phyloP scores from a whole-genome alignment of 83 land plant genomes.

The Diphasiastrum complanatum region DNA sequence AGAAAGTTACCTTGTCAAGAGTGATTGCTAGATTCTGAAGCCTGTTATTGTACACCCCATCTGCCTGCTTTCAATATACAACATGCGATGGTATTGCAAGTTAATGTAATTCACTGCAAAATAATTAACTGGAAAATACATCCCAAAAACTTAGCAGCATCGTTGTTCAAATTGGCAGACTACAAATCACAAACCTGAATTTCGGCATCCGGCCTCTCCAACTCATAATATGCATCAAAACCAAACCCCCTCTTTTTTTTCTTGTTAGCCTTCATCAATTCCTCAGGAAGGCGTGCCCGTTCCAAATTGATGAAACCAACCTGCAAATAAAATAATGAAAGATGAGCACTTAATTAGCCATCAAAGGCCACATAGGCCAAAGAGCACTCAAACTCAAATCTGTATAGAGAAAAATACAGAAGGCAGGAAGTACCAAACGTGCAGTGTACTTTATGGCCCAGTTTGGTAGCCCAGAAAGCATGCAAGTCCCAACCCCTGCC shows the following conservation, averaged over 20 bases:
- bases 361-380: too few relatives aligned
- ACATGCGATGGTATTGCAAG: too few relatives aligned
- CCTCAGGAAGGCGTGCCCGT: slow-evolving; percentile 72
- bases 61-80: too few relatives aligned
- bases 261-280: slow-evolving; percentile 58
- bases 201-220: slow-evolving; percentile 76
- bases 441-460: slow-evolving; percentile 93
- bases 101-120: slow-evolving; percentile 1
- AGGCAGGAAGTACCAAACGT: slow-evolving; percentile 84
- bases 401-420: not conserved
- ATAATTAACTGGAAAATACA: not conserved
- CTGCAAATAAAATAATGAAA: too few relatives aligned
- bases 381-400: not conserved
- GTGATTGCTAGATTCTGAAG: slow-evolving; percentile 92
- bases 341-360: too few relatives aligned
- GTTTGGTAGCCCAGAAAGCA: slow-evolving; percentile 79
- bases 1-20: slow-evolving; percentile 94
- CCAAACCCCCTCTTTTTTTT: slow-evolving; percentile 63
- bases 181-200: slow-evolving; percentile 52
- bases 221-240: slow-evolving; percentile 33
- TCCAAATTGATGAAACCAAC: slow-evolving; percentile 83
- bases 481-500: slow-evolving; percentile 86
- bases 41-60: slow-evolving; percentile 89
- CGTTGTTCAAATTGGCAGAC: too few relatives aligned
- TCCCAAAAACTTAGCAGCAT: not conserved